Evolutionary conservation across 345 rosid species (phyloP), one percentile per base, ranked within the genome.

Genomic region (Reutealis trisperma): DNA sequence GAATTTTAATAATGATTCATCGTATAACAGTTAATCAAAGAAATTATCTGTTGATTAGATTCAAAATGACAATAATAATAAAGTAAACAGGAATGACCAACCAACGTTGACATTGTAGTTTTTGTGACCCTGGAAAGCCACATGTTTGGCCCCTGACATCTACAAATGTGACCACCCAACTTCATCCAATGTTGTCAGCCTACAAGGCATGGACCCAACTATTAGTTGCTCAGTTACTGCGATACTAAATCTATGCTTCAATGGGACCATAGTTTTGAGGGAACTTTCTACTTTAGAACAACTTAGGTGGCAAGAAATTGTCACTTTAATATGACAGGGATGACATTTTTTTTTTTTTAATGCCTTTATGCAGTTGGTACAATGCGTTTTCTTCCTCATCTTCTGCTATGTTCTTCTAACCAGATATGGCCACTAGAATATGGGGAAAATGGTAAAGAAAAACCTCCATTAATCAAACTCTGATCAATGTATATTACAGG

Each of bases 151-250:
- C 54, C 10, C 19, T 54, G n/a, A 13, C 10, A 5, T 54, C n/a
- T 18, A 4, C 51, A 25, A 34, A 51, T n/a, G 70, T 64, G 60
- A 75, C 71, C 14, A 55, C 49, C 71, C 70, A 51, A 57, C 71
- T 55, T 65, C 75, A 58, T 55, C 55, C 51, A 34, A 19, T 70
- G 49, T 49, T 37, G 59, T 69, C 59, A 27, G 72, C 59, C 73
- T n/a, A 58, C 45, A 34, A 10, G n/a, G 63, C 63, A 27, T 8
- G 75, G 75, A 42, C 67, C 75, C 75, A 42, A 1, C 16, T 5
- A 45, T 59, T 58, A 72, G 67, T 72, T 72, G 75, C 37, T 52
- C 34, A 15, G 54, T 72, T 41, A 22, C 55, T 24, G 13, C 1
- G 12, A 30, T 27, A 18, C 24, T 64, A 34, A 64, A 34, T 32